Percentiles rank a stretch among this genome's conserved stretches.
phyloP scores from a whole-genome alignment of 2,329 filamentous ascomycete genomes.

The Colletotrichum viniferum region DNA sequence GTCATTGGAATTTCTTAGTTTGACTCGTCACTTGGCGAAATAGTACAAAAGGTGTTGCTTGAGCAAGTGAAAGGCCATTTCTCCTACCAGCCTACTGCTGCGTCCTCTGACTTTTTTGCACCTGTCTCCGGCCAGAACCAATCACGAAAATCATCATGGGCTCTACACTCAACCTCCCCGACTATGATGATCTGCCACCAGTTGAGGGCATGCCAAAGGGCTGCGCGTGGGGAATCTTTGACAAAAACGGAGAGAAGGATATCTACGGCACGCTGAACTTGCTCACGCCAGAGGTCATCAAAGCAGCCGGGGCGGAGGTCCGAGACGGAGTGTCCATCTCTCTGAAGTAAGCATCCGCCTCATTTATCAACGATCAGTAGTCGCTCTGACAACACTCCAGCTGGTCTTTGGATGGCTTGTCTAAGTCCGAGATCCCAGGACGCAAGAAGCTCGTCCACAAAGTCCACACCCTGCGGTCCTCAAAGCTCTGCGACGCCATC shows the following conservation, averaged over 20 bases:
- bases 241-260: constrained; percentile 54
- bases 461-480: constrained; percentile 35
- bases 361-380: neutral
- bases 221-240: constrained; percentile 58
- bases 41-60: no score
- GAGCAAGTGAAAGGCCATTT: fast-evolving
- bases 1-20: neutral
- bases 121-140: neutral
- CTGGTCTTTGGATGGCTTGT: constrained; percentile 47
- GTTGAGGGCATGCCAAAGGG: constrained; percentile 50
- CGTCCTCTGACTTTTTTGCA: fast-evolving
- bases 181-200: constrained; percentile 46
- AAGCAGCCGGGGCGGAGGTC: constrained; percentile 45
- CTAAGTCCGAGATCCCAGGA: constrained; percentile 36
- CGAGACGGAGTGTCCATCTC: constrained; percentile 55
- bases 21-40: neutral
- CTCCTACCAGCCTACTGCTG: neutral
- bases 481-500: constrained; percentile 27
- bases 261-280: constrained; percentile 57
- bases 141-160: neutral
- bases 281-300: constrained; percentile 49
- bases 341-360: constrained; percentile 46
- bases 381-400: constrained; percentile 24
- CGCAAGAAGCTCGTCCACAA: constrained; percentile 41
- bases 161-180: constrained; percentile 35